Evolutionary conservation across 495 filamentous ascomycete species (phyloP).

Genomic region (Penicillium ochrochloron): DNA sequence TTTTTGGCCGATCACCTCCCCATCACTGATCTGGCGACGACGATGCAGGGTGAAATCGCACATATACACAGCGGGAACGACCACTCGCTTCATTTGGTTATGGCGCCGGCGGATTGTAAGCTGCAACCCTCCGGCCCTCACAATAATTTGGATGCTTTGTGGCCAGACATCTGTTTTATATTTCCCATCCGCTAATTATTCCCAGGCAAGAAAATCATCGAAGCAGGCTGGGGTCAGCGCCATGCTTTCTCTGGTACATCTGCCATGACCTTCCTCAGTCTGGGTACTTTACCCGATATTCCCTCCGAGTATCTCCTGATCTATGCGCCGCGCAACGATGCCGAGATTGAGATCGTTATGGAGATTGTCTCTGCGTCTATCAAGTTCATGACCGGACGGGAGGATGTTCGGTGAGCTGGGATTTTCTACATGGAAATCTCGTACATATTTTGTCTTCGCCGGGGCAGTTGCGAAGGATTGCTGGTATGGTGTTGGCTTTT

Average conservation of each 20-base stretch:
- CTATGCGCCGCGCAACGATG: constrained; percentile 76
- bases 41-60: constrained; percentile 67
- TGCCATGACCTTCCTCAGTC: constrained; percentile 51
- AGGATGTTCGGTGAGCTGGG: constrained; percentile 31
- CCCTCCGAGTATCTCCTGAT: constrained; percentile 77
- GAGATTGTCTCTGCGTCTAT: constrained; percentile 70
- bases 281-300: constrained; percentile 27
- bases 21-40: constrained; percentile 21
- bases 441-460: neutral
- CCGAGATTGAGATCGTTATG: constrained; percentile 69
- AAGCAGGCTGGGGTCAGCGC: constrained; percentile 87
- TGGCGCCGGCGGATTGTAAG: constrained; percentile 73
- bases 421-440: neutral
- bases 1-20: constrained; percentile 34
- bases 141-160: neutral
- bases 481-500: neutral
- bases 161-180: neutral
- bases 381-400: constrained; percentile 40
- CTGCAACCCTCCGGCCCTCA: neutral
- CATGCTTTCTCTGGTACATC: constrained; percentile 73
- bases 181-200: neutral
- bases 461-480: neutral
- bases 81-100: constrained; percentile 72
- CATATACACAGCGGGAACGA: constrained; percentile 74
- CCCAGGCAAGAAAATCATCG: constrained; percentile 68